Percentiles rank a stretch among this genome's conserved stretches.
phyloP scores from a whole-genome alignment of 169 alveolate species.

The Miamiensis avidus region DNA sequence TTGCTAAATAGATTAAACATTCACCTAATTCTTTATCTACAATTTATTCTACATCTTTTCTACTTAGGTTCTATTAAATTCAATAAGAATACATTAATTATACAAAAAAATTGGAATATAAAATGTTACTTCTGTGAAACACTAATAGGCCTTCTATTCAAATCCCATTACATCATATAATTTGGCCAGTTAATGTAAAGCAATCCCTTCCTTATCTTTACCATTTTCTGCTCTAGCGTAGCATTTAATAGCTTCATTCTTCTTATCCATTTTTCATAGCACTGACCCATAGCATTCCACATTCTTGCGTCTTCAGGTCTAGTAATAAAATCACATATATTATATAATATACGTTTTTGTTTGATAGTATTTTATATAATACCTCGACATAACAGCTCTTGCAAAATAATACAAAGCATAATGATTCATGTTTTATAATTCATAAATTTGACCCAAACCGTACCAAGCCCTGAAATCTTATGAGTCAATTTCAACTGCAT shows the following conservation, averaged over 20 bases:
- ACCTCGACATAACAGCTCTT: conserved; percentile 79
- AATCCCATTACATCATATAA: conserved; percentile 71
- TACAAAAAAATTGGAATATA: neutral
- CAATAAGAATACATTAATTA: neutral
- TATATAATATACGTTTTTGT: neutral
- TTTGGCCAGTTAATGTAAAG: conserved; percentile 81
- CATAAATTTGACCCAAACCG: conserved; percentile 88
- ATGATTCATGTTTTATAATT: conserved; percentile 79
- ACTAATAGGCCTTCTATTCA: conserved; percentile 75
- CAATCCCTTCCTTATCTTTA: conserved; percentile 86
- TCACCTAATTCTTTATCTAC: conserved; percentile 80
- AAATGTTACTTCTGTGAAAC: conserved; percentile 54
- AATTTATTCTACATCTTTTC: conserved; percentile 71
- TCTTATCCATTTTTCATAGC: conserved; percentile 80
- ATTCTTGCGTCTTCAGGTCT: conserved; percentile 86
- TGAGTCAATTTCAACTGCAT: conserved; percentile 88
- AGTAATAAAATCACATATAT: neutral
- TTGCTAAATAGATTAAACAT: conserved; percentile 77
- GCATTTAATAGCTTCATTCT: conserved; percentile 82
- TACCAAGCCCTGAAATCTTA: conserved; percentile 88
- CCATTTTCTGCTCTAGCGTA: conserved; percentile 82
- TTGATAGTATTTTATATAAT: neutral
- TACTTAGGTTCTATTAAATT: conserved; percentile 55
- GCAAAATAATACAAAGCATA: conserved; percentile 86
- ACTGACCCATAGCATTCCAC: conserved; percentile 88